Conservation (phyloP, 768 basidiomycete species). For the Amanita polypyramis region DNA sequence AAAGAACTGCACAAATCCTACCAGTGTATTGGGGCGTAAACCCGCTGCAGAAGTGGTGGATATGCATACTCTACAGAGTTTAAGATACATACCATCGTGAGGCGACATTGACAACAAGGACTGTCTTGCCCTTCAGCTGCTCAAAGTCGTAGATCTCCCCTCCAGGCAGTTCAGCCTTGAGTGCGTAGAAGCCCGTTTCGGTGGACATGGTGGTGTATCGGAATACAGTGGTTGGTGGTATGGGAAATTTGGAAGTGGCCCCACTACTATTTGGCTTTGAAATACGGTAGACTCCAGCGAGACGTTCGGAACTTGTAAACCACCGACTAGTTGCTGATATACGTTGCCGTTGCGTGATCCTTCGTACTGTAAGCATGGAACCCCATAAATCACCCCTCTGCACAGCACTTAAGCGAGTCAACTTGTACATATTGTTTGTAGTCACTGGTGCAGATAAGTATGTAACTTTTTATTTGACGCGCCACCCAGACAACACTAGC, state of each 20-base stretch:
- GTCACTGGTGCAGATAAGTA: no score
- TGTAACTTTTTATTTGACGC: no score
- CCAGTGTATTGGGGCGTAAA: slow-evolving; percentile 78
- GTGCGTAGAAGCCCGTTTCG: slow-evolving; percentile 46
- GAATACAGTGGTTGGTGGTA: neutral
- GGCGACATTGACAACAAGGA: slow-evolving; percentile 71
- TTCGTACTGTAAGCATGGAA: neutral
- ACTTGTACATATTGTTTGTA: no score
- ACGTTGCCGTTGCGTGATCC: neutral
- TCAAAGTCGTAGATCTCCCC: slow-evolving; percentile 50
- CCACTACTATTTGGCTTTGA: neutral
- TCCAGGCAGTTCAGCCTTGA: slow-evolving; percentile 55
- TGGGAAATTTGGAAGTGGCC: neutral
- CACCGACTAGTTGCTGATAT: neutral
- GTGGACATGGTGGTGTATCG: slow-evolving; percentile 18
- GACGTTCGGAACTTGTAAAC: neutral
- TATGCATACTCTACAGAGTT: no score
- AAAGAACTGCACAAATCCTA: slow-evolving; percentile 11
- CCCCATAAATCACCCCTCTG: no score
- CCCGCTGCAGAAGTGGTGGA: slow-evolving; percentile 34
- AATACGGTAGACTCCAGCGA: neutral
- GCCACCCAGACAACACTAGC: no score
- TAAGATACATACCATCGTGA: slow-evolving; percentile 53
- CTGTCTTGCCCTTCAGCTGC: slow-evolving; percentile 66
- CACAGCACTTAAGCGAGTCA: no score